A percentile compares a stretch with the other conserved stretches of the same genome.
Conservation (phyloP, 2,329 filamentous ascomycete genomes). For the Diaporthe citri region DNA sequence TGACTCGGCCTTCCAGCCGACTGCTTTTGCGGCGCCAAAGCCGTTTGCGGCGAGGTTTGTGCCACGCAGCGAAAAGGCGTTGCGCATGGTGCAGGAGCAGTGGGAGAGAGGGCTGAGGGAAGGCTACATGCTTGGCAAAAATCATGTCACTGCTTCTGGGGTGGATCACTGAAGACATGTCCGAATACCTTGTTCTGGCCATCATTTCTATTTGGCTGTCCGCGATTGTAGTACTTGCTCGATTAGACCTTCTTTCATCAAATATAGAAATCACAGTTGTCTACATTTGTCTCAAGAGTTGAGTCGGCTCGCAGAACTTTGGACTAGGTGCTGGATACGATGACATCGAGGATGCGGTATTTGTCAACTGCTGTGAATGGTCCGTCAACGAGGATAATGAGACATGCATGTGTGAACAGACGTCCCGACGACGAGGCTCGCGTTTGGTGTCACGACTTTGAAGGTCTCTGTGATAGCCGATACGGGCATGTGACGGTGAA, state of each 20-base stretch:
- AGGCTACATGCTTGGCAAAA: slow-evolving; percentile 26
- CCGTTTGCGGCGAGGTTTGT: slow-evolving; percentile 27
- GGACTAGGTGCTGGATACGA: not conserved
- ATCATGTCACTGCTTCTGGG: slow-evolving; percentile 13
- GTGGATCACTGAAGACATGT: not conserved
- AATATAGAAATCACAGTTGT: not conserved
- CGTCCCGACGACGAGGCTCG: not conserved
- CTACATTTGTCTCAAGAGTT: not conserved
- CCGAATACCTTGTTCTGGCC: not conserved
- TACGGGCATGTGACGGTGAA: too few species aligned
- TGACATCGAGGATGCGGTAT: not conserved
- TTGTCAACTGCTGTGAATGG: too few species aligned
- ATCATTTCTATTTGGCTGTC: not conserved
- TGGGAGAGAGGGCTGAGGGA: slow-evolving; percentile 27
- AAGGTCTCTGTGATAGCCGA: not conserved
- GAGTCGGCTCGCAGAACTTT: not conserved
- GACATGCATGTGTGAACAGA: not conserved
- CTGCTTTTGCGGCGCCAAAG: slow-evolving; percentile 15
- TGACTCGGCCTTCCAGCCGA: slow-evolving; percentile 26
- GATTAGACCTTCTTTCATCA: not conserved
- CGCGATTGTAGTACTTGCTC: not conserved
- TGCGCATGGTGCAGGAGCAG: slow-evolving; percentile 21
- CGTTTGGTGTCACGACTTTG: not conserved
- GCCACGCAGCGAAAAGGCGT: slow-evolving; percentile 12
- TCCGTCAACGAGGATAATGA: not conserved